Base-by-base conservation (phyloP, 441 rosid species). In the California macrophylla region DNA sequence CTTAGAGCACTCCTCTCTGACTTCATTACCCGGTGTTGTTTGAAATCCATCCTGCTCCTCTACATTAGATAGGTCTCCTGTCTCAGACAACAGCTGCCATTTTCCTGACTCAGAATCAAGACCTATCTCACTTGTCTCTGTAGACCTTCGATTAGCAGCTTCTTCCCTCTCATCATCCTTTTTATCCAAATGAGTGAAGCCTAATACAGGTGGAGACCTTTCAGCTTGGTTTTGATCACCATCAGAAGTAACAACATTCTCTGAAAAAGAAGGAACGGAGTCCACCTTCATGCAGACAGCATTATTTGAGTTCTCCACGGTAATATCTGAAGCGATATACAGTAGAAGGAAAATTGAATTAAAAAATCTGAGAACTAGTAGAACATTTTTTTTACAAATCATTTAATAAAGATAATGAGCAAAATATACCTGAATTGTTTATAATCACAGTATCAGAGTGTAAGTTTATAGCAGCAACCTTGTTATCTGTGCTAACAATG, bases 341-440 rank as follows among this genome's bases (percentile, higher is more conserved):
- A 67, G 60, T 34, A 62, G 47, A 42, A 54, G 54, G 28, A 67
- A 60, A 62, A 60, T 18, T 20, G 9, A 77, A 64, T 64, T 50
- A 58, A 54, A 32, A 42, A 73, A 61, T 21, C n/a, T 5, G 64
- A 52, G 54, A 3, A 30, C 10, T 18, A 52, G 24, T 20, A 6
- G 0, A 52, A 52, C 18, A 52, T 13, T 0, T 13, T 12, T 45
- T 45, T n/a, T 1, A 45, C 18, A 45, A 45, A 45, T 45, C 18
- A 9, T 15, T n/a, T 45, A 52, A n/a, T 52, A 52, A 52, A 52
- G 60, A 20, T 52, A 24, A 76, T 52, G 12, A 69, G 61, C 66
- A 76, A 15, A 54, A 71, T 29, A 71, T 72, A 91, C 96, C 88
- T 74, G 82, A 75, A 61, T 79, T 78, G 29, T 73, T 73, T 15